Evolutionary conservation across 768 basidiomycete species (phyloP), one percentile per base, ranked within the genome.

Genomic region (Clitopilus passeckerianus): DNA sequence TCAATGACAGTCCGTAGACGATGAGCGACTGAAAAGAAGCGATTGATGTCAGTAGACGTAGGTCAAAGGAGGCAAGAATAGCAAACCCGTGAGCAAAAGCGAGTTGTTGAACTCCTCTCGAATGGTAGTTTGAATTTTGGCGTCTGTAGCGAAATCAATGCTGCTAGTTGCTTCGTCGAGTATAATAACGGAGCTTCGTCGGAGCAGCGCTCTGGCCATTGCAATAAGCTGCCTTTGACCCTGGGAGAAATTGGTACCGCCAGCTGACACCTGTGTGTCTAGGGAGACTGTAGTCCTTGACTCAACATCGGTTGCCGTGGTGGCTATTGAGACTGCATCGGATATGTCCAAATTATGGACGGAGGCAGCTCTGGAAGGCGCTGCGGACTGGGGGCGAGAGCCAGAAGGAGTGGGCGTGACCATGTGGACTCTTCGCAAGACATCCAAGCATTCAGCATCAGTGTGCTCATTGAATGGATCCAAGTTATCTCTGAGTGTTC

Each of bases 221-320:
- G 91, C 88, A 57, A 94, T 89, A 15, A 93, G 74, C 66, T 98
- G 95, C 9, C 93, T 72, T 68, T 98, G 94, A 9, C 95, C 95
- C 60, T 94, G 91, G 1, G 91, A 95, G 71, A 97, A 95, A 74
- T 97, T 96, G 30, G 86, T 80, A 0, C 94, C 94, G 0, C 93
- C 93, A 0, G 91, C 80, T 0, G 91, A 91, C 8, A 96, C 89
- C 60, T 89, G 85, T 0, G 89, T 91, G 18, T 91, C 85, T 3
- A 96, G 78, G 0, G 84, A 79, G 27, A 95, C 75, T 0, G 75
- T 75, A 0, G 77, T 79, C 67, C 83, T 88, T 30, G 66, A 57
- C 20, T 90, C 89, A 1, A 79, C 68, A 22, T 87, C 85, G 0
- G 87, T 89, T 10, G 69, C 67, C 0, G 78, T 72, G 1, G 78